Conservation (phyloP, 352 stramenopile species). For the Pythium brachiatum region DNA sequence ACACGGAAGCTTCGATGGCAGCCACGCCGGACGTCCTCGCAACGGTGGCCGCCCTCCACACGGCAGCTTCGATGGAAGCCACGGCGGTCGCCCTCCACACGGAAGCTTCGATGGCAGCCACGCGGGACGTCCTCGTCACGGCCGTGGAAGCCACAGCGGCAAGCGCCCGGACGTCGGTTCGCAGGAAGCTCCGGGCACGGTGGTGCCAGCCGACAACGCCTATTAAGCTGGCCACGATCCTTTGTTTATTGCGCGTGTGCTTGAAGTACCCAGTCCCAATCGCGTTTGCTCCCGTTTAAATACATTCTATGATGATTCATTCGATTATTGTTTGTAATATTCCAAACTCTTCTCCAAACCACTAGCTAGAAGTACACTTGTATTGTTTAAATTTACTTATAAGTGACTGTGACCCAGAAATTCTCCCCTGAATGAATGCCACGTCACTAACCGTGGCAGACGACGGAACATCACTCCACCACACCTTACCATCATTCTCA, state of each 20-base stretch:
- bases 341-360: too few relatives aligned
- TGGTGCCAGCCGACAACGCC: neutral
- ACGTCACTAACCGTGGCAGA: neutral
- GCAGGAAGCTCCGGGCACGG: neutral
- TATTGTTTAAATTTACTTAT: too few relatives aligned
- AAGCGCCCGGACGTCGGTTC: slow-evolving; percentile 6
- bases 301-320: too few relatives aligned
- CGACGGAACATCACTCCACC: neutral
- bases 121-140: neutral
- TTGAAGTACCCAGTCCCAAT: neutral
- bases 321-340: too few relatives aligned
- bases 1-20: neutral
- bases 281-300: too few relatives aligned
- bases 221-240: neutral
- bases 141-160: slow-evolving; percentile 8
- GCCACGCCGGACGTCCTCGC: neutral
- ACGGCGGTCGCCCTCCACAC: neutral
- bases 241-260: neutral
- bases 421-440: neutral
- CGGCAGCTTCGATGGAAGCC: slow-evolving; percentile 1
- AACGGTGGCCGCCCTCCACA: neutral
- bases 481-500: neutral
- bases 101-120: neutral
- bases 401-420: neutral
- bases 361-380: too few relatives aligned